A percentile compares a stretch with the other conserved stretches of the same genome.
phyloP scores from a whole-genome alignment of 1,139 yeast species.

The Candida pseudocylindracea region DNA sequence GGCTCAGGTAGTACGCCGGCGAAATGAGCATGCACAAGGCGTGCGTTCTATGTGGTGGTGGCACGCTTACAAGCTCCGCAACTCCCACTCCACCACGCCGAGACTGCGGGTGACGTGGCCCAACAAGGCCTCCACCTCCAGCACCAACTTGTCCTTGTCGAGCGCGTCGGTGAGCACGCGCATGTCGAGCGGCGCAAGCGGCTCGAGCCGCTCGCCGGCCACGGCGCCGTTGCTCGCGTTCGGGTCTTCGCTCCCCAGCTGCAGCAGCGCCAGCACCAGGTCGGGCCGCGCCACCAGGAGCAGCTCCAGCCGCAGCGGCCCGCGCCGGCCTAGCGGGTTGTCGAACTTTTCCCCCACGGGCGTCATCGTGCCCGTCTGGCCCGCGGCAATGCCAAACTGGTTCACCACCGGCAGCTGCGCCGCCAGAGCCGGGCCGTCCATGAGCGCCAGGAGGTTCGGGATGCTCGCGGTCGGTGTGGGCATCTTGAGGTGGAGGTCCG shows the following conservation, averaged over 20 bases:
- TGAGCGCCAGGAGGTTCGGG: constrained; percentile 14
- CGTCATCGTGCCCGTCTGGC: constrained; percentile 38
- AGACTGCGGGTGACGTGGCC: no score
- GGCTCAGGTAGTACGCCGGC: no score
- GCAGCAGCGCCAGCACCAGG: no score
- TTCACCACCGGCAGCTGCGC: constrained; percentile 14
- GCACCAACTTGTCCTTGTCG: no score
- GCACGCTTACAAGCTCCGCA: no score
- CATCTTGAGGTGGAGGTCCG: constrained; percentile 24
- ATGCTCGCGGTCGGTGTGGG: constrained; percentile 19
- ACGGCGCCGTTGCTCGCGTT: neutral
- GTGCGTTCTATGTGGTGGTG: no score
- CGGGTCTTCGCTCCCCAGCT: neutral
- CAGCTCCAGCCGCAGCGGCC: neutral
- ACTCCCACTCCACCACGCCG: no score
- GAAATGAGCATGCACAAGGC: no score
- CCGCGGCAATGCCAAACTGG: constrained; percentile 42
- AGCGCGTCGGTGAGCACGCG: no score
- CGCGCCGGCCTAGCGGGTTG: constrained; percentile 1
- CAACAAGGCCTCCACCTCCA: no score
- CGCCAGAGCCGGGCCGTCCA: constrained; percentile 9
- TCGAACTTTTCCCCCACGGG: constrained; percentile 42
- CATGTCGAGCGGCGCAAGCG: neutral
- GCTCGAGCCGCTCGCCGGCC: neutral
- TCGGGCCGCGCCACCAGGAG: no score